Conservation (phyloP, 768 basidiomycete genomes). For the Melanogaster broomeanus region DNA sequence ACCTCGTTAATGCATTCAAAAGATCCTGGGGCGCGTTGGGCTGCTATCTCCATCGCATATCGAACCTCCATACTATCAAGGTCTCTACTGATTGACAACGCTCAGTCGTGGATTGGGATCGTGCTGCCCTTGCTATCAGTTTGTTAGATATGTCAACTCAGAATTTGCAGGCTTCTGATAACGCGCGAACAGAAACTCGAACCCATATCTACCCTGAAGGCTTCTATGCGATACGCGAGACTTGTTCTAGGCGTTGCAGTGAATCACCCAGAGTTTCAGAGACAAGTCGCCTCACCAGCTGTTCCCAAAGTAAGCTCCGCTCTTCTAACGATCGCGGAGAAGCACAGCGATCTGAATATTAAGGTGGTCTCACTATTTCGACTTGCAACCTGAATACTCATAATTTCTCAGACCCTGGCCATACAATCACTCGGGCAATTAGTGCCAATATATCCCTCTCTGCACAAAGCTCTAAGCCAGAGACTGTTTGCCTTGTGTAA, state of each 20-base stretch:
- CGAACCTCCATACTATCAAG: conserved; percentile 62
- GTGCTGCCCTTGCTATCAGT: conserved; percentile 71
- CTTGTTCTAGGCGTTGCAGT: conserved; percentile 60
- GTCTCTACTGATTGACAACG: conserved; percentile 63
- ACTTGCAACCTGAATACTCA: conserved; percentile 4
- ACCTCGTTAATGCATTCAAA: conserved; percentile 77
- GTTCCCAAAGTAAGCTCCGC: conserved; percentile 69
- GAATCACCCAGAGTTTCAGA: conserved; percentile 76
- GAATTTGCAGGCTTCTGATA: conserved; percentile 12
- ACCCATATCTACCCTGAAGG: conserved; percentile 57
- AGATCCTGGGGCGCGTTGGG: conserved; percentile 77
- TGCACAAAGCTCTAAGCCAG: conserved; percentile 56
- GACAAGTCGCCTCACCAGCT: conserved; percentile 73
- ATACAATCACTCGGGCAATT: conserved; percentile 54
- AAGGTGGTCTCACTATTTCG: conserved; percentile 42
- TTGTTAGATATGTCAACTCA: conserved; percentile 37
- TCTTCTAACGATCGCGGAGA: conserved; percentile 57
- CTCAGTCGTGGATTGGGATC: conserved; percentile 70
- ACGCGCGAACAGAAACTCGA: conserved; percentile 62
- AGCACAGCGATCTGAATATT: conserved; percentile 48
- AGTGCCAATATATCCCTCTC: conserved; percentile 65
- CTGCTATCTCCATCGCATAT: conserved; percentile 73
- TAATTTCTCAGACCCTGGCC: conserved; percentile 41
- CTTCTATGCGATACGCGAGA: conserved; percentile 62
- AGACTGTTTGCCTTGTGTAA: conserved; percentile 55